These are phyloP conservation scores for Ricinus communis DNA, from an alignment of 345 rosid species.

Conservation along the genomic window DNA sequence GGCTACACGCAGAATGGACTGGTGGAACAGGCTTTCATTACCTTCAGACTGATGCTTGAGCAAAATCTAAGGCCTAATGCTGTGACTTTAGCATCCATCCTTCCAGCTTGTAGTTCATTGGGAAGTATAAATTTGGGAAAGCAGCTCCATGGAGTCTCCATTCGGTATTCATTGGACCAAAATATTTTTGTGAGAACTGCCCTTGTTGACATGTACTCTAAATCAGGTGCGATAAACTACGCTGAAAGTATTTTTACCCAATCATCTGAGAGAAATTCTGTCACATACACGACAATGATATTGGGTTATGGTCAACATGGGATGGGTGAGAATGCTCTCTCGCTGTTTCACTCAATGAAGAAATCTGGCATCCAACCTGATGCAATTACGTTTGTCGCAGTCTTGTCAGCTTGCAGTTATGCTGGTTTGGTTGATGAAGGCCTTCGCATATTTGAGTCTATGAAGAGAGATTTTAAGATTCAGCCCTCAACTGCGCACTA, in stretches of 20 bases:
- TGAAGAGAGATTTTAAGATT: slow-evolving; percentile 55
- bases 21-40: slow-evolving; percentile 52
- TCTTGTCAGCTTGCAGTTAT: slow-evolving; percentile 81
- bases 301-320: slow-evolving; percentile 86
- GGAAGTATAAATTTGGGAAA: slow-evolving; percentile 67
- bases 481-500: slow-evolving; percentile 67
- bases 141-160: slow-evolving; percentile 75
- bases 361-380: slow-evolving; percentile 53
- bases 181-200: slow-evolving; percentile 78
- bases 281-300: slow-evolving; percentile 83
- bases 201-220: slow-evolving; percentile 82
- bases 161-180: slow-evolving; percentile 58
- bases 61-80: slow-evolving; percentile 62
- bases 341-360: slow-evolving; percentile 67
- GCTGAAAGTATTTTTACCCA: slow-evolving; percentile 59
- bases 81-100: slow-evolving; percentile 67
- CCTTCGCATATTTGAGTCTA: slow-evolving; percentile 59
- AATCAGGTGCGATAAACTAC: slow-evolving; percentile 59
- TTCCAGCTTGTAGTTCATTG: slow-evolving; percentile 69
- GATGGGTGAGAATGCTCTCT: slow-evolving; percentile 73
- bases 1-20: slow-evolving; percentile 76
- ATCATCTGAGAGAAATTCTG: slow-evolving; percentile 58
- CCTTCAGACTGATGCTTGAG: slow-evolving; percentile 61
- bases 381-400: slow-evolving; percentile 70
- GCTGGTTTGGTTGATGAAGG: slow-evolving; percentile 80